Base-by-base conservation (phyloP, 192 early-diverging fungal species). In the Kickxella alabastrina region DNA sequence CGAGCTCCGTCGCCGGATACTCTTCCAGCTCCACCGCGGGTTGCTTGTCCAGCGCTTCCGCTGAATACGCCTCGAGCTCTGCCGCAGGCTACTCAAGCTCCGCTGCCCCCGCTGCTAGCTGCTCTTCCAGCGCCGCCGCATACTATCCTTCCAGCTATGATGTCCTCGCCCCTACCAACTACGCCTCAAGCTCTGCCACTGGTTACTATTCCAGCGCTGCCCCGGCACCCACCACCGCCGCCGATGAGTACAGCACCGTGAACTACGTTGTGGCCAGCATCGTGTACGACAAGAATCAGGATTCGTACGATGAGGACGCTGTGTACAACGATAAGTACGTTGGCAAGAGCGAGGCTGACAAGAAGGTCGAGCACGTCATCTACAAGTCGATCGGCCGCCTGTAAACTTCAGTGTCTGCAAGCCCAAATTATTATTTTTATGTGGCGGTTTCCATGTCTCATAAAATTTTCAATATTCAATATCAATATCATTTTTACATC, bases 321-420 rank as follows among this genome's bases (percentile, higher is more conserved):
- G 43, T 29, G 3, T 45, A 29, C 25, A 45, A 45, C 27, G 43
- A 45, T 27, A 45, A 26, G 27, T 45, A 29, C 28, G 46, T 12
- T 35, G 17, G 25, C 28, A 35, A 48, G 31, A 29, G 25, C 46
- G n/a, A 48, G 28, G 29, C 18, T n/a, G 18, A 17, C 32, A 35
- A 35, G 31, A 48, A 35, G 46, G 46, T 48, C 7, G 31, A 48
- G 29, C 46, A 29, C 17, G 14, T 48, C 31, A 35, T 48, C 31
- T 48, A 48, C 46, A 48, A 48, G 46, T 48, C 46, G 14, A 48
- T 48, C 10, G 46, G 46, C 21, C 46, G 46, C 17, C 46, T 32
- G 31, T 32, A 32, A 32, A 32, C 31, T 32, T 12, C 12, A 32
- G 12, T 8, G 31, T 32, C 12, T 32, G 31, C 12, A 32, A 32